Conservation (phyloP, 1,284 basidiomycete genomes). For the Fomitopsis betulina region DNA sequence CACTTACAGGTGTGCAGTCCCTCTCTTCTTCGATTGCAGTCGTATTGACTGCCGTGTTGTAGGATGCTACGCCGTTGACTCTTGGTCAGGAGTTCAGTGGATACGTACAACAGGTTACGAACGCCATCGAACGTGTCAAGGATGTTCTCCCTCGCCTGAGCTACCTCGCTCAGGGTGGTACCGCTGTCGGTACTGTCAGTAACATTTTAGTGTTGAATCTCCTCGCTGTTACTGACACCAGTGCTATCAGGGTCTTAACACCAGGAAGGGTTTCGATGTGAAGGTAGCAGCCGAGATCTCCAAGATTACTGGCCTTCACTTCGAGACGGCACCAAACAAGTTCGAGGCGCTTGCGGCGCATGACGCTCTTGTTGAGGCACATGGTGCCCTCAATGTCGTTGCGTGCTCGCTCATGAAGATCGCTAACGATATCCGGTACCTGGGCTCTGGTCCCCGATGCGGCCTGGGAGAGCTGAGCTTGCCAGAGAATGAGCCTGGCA, state of each 20-base stretch:
- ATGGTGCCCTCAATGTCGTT: conserved; percentile 93
- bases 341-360: conserved; percentile 97
- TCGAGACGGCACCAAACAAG: conserved; percentile 99
- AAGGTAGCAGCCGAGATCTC: conserved; percentile 93
- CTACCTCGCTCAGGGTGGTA: conserved; percentile 95
- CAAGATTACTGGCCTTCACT: conserved; percentile 86
- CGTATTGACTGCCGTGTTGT: conserved; percentile 5
- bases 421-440: conserved; percentile 98
- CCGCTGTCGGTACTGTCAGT: conserved; percentile 93
- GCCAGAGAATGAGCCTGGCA: conserved; percentile 99
- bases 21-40: neutral
- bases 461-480: conserved; percentile 93
- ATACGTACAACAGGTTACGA: conserved; percentile 93
- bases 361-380: conserved; percentile 96
- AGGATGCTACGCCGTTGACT: conserved; percentile 97
- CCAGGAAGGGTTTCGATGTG: conserved; percentile 93
- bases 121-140: conserved; percentile 87
- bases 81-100: conserved; percentile 99
- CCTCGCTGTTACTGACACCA: conserved; percentile 1
- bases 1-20: conserved; percentile 71
- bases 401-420: conserved; percentile 99
- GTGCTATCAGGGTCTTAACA: conserved; percentile 84
- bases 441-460: conserved; percentile 96
- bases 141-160: conserved; percentile 84
- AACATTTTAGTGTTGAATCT: neutral